Evolutionary conservation across 306 rosid genomes (phyloP), one percentile per base, ranked within the genome.

Genomic region (Rosa chinensis): DNA sequence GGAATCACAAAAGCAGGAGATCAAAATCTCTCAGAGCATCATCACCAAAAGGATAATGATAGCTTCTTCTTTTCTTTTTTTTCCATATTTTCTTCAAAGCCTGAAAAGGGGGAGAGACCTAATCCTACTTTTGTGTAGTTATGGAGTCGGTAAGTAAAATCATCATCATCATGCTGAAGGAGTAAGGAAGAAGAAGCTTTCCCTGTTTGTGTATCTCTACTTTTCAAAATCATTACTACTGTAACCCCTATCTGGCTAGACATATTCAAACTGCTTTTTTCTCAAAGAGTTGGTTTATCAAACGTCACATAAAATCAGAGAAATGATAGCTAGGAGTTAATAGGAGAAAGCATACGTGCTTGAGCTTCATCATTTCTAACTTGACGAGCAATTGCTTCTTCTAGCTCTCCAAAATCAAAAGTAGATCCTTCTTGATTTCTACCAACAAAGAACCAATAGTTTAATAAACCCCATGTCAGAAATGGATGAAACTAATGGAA

Each of bases 391-490:
- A 95, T 90, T 73, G 98, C 99, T 78, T 95, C 97, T 87, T 95
- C 96, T 66, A 93, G 91, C 88, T 93, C 99, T 55, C 96, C 98
- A 85, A 92, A 95, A 89, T 88, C 94, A 86, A 93, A 95, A 82
- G 87, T 79, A 13, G 94, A 79, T 11, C 90, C 94, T 56, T 83
- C 87, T 87, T 92, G 91, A 85, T 89, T 89, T 1, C 97, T 91
- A 56, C 16, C 62, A 45, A 48, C 21, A 66, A 71, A 70, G 59
- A 72, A 20, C 43, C 61, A 50, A 76, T 6, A 63, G 42, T 25
- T 25, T 5, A 14, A 5, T 63, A 63, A 32, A 32, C 17, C 45
- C 18, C 44, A 14, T 64, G 6, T 64, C 43, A 14, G 21, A 64
- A 16, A 64, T 64, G 68, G 28, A 62, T 11, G 40, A 62, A 67